A percentile compares a stretch with the other conserved stretches of the same genome.
These are phyloP conservation scores for Neurospora cerealis DNA, from an alignment of 495 filamentous ascomycete genomes.

Conservation along the genomic window DNA sequence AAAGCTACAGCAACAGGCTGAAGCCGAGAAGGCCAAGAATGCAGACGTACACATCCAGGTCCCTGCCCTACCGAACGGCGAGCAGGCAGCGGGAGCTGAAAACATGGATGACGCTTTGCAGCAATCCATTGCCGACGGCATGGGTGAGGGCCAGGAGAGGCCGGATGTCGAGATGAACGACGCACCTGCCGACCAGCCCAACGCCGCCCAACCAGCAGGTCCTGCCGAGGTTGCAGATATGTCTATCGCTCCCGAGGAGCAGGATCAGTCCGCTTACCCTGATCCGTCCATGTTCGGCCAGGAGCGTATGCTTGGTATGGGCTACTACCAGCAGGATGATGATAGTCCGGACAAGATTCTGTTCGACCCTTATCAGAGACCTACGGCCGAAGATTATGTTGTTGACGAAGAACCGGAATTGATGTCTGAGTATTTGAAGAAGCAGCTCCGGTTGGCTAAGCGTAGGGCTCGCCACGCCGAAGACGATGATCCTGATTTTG, in stretches of 20 bases:
- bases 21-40: constrained; percentile 42
- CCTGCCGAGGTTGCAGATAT: constrained; percentile 18
- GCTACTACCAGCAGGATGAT: constrained; percentile 45
- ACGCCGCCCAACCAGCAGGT: constrained; percentile 1
- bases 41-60: constrained; percentile 13
- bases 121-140: constrained; percentile 21
- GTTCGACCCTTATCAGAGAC: constrained; percentile 39
- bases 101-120: constrained; percentile 25
- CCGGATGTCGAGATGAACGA: background rate
- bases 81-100: constrained; percentile 12
- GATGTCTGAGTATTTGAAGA: constrained; percentile 36
- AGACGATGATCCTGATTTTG: constrained; percentile 39
- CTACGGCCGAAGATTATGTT: constrained; percentile 26
- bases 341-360: constrained; percentile 40
- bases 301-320: constrained; percentile 43
- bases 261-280: constrained; percentile 35
- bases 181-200: background rate
- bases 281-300: constrained; percentile 33
- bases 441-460: constrained; percentile 35
- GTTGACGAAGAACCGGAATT: constrained; percentile 28
- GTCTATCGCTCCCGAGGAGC: constrained; percentile 9
- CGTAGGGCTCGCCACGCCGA: constrained; percentile 34
- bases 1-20: constrained; percentile 39
- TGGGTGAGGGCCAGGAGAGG: constrained; percentile 23
- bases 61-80: constrained; percentile 16